Evolutionary conservation across 2,329 filamentous ascomycete species (phyloP).

Genomic region (Colletotrichum eleusines): DNA sequence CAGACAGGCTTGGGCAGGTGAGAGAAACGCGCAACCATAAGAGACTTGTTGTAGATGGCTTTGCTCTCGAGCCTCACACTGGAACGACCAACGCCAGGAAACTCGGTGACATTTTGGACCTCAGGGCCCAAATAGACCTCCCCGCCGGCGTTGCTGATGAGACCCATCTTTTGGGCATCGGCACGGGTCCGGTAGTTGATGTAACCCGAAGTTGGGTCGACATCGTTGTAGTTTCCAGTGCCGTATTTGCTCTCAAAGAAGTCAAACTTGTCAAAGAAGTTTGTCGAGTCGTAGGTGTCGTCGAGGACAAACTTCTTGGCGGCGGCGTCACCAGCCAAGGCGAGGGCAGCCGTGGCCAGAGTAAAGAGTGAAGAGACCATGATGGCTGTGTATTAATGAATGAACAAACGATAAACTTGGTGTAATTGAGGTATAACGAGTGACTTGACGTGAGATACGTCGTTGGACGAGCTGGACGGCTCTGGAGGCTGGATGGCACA

Average conservation of each 20-base stretch:
- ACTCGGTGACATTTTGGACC: conserved; percentile 43
- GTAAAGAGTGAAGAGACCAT: conserved; percentile 58
- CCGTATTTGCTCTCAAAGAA: conserved; percentile 52
- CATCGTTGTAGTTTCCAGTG: conserved; percentile 42
- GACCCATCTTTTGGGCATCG: conserved; percentile 52
- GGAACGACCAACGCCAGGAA: conserved; percentile 53
- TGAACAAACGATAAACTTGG: conserved; percentile 47
- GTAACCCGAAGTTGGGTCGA: conserved; percentile 74
- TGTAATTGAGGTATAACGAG: conserved; percentile 47
- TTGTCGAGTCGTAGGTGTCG: conserved; percentile 55
- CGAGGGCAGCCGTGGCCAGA: conserved; percentile 55
- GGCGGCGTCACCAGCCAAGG: conserved; percentile 50
- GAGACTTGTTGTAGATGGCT: conserved; percentile 71
- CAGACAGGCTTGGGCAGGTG: conserved; percentile 76
- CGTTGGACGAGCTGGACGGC: conserved; percentile 54
- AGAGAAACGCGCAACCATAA: conserved; percentile 76
- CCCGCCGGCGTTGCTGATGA: conserved; percentile 49
- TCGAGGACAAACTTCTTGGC: conserved; percentile 53
- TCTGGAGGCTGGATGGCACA: conserved; percentile 43
- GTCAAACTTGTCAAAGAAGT: conserved; percentile 63
- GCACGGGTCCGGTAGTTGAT: conserved; percentile 64
- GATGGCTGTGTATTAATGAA: conserved; percentile 44
- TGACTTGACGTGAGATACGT: conserved; percentile 60
- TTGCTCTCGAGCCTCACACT: conserved; percentile 77
- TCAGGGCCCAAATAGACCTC: conserved; percentile 57